Conservation (phyloP, 2,329 filamentous ascomycete species). For the Fusarium ambrosium region DNA sequence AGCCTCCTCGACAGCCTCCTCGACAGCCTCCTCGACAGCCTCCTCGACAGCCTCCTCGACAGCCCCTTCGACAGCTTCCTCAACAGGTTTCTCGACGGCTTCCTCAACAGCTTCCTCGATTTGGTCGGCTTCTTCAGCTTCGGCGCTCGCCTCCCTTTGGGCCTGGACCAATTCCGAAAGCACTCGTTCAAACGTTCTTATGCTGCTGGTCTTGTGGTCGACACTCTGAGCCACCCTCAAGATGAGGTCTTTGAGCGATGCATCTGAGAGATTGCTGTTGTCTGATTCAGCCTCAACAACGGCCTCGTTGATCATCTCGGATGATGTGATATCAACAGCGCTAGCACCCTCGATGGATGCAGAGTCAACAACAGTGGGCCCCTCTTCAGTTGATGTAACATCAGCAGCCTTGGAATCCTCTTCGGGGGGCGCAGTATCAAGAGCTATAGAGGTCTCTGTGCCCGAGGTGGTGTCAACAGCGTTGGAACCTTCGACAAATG, state of each 20-base stretch:
- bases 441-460: not conserved
- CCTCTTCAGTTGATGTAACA: not conserved
- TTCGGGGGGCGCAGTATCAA: not conserved
- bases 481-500: not conserved
- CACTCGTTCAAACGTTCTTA: slow-evolving; percentile 65
- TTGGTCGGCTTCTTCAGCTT: not conserved
- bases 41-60: too few relatives aligned
- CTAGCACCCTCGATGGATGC: not conserved
- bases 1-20: too few relatives aligned
- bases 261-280: slow-evolving; percentile 16
- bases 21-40: too few relatives aligned
- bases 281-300: not conserved
- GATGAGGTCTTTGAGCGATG: slow-evolving; percentile 64
- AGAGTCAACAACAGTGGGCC: not conserved
- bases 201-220: slow-evolving; percentile 56
- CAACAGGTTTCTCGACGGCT: too few relatives aligned
- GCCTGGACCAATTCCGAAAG: slow-evolving; percentile 61
- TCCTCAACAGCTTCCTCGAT: not conserved
- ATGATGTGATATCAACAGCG: not conserved
- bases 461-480: not conserved
- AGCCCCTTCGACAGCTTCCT: too few relatives aligned
- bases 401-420: not conserved
- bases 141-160: slow-evolving; percentile 47
- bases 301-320: not conserved
- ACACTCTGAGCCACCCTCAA: slow-evolving; percentile 63